Evolutionary conservation across 2,329 filamentous ascomycete genomes (phyloP).

Genomic region (Amauroascus niger): DNA sequence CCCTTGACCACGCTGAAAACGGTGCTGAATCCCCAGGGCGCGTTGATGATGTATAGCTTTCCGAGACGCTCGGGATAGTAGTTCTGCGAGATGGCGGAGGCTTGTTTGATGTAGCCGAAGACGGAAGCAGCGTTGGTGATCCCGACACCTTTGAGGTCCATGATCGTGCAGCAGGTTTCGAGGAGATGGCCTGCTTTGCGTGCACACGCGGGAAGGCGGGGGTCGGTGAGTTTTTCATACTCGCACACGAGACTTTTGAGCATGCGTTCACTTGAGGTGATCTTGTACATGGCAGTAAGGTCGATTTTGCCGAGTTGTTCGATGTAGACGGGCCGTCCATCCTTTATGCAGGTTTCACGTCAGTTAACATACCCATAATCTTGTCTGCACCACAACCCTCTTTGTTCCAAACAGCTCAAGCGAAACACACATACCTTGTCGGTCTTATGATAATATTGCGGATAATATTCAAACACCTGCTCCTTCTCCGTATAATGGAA

Average conservation of each 20-base stretch:
- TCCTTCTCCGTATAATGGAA: slow-evolving; percentile 84
- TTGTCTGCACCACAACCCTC: too few species aligned
- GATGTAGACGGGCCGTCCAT: slow-evolving; percentile 94
- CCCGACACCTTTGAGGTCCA: slow-evolving; percentile 93
- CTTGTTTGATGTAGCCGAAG: slow-evolving; percentile 76
- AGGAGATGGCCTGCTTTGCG: slow-evolving; percentile 81
- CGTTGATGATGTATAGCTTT: slow-evolving; percentile 95
- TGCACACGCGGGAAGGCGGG: slow-evolving; percentile 86
- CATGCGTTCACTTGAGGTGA: slow-evolving; percentile 89
- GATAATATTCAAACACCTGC: slow-evolving; percentile 81
- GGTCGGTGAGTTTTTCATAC: slow-evolving; percentile 93
- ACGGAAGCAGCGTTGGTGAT: slow-evolving; percentile 71
- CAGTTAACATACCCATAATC: background rate
- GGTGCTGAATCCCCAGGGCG: slow-evolving; percentile 84
- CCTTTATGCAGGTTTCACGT: slow-evolving; percentile 44
- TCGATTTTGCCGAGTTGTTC: slow-evolving; percentile 93
- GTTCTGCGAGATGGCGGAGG: slow-evolving; percentile 87
- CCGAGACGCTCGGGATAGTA: slow-evolving; percentile 97
- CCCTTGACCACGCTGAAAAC: slow-evolving; percentile 82
- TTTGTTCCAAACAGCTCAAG: background rate
- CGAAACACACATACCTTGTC: slow-evolving; percentile 38
- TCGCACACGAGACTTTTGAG: slow-evolving; percentile 90
- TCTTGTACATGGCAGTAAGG: slow-evolving; percentile 79
- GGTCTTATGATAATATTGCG: slow-evolving; percentile 94
- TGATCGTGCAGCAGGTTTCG: slow-evolving; percentile 96